A percentile compares a stretch with the other conserved stretches of the same genome.
Conservation (phyloP, 2,329 filamentous ascomycete genomes). For the Fusarium verrucosum region DNA sequence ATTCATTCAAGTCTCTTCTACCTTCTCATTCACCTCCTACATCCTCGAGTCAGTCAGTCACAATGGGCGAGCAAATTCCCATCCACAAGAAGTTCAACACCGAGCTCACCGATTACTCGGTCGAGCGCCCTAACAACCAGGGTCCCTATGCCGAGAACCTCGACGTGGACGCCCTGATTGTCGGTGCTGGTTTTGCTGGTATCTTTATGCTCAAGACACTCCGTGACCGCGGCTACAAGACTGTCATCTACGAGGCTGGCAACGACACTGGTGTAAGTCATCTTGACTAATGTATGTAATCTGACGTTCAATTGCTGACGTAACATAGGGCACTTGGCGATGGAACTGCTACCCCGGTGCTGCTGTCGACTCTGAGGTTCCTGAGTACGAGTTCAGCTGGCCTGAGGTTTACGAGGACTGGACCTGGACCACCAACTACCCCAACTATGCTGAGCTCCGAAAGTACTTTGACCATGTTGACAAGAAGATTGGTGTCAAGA, state of each 20-base stretch:
- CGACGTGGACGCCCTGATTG: slow-evolving; percentile 56
- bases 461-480: slow-evolving; percentile 69
- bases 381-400: slow-evolving; percentile 63
- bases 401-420: slow-evolving; percentile 64
- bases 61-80: slow-evolving; percentile 38
- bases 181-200: slow-evolving; percentile 59
- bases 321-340: slow-evolving; percentile 50
- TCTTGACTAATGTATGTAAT: too few species aligned
- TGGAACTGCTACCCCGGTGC: slow-evolving; percentile 67
- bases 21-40: too few species aligned
- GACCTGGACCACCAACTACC: slow-evolving; percentile 65
- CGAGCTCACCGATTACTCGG: slow-evolving; percentile 52
- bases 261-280: slow-evolving; percentile 55
- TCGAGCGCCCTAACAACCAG: slow-evolving; percentile 40
- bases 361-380: slow-evolving; percentile 62
- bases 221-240: slow-evolving; percentile 59
- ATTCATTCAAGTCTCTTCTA: background rate
- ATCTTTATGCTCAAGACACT: slow-evolving; percentile 62
- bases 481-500: slow-evolving; percentile 62
- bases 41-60: too few species aligned
- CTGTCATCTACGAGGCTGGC: slow-evolving; percentile 63
- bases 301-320: background rate
- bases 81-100: slow-evolving; percentile 53
- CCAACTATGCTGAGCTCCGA: slow-evolving; percentile 61
- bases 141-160: slow-evolving; percentile 56